phyloP scores from a whole-genome alignment of 2,329 filamentous ascomycete genomes.

The Zasmidium cellare region DNA sequence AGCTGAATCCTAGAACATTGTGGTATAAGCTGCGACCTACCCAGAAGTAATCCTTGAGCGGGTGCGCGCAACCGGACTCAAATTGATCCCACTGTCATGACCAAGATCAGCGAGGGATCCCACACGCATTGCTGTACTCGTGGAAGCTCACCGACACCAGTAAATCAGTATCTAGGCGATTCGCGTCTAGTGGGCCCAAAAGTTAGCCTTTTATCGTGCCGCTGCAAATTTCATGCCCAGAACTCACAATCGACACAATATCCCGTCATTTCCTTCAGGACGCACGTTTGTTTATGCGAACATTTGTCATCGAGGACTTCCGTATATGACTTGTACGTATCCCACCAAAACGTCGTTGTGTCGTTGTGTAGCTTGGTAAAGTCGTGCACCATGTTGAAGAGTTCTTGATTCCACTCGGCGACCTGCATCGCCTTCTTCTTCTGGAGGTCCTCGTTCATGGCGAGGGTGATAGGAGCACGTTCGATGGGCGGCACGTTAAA shows the following conservation, averaged over 20 bases:
- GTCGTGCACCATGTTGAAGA: conserved; percentile 1
- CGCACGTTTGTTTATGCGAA: neutral
- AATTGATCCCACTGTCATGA: neutral
- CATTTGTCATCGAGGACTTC: neutral
- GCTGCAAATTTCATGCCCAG: neutral
- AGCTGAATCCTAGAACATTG: neutral
- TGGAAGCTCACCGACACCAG: neutral
- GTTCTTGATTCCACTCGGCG: neutral
- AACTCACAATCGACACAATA: conserved; percentile 1
- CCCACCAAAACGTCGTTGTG: conserved; percentile 4
- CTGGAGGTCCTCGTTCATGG: conserved; percentile 20
- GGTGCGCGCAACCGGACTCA: neutral
- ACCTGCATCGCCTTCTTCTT: conserved; percentile 3
- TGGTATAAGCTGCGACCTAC: neutral
- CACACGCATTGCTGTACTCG: too few relatives aligned
- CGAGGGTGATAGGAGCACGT: conserved; percentile 25
- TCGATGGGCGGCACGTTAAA: conserved; percentile 54
- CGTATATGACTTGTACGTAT: neutral
- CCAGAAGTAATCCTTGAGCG: conserved; percentile 7
- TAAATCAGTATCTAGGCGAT: neutral
- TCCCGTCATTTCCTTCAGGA: neutral
- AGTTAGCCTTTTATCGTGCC: neutral
- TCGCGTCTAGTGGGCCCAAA: neutral
- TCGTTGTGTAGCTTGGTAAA: conserved; percentile 4
- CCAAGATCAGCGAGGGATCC: too few relatives aligned